Evolutionary conservation across 2,329 filamentous ascomycete genomes (phyloP).

Genomic region (Xylariales sp.): DNA sequence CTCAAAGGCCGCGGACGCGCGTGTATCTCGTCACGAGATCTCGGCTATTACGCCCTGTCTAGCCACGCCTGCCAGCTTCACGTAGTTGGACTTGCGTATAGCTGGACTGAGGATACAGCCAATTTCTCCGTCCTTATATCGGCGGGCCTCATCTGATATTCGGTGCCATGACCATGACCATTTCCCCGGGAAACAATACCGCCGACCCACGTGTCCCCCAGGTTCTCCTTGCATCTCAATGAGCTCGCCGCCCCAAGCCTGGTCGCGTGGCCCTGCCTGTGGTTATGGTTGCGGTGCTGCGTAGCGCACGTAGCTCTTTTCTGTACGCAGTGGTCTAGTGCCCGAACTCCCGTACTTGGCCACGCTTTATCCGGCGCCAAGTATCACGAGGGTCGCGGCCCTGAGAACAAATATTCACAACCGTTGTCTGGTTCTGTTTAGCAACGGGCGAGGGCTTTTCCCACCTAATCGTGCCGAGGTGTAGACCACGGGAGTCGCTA

Average conservation of each 20-base stretch:
- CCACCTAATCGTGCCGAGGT: conserved; percentile 54
- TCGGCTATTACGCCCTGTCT: conserved; percentile 56
- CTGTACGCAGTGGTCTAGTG: conserved; percentile 49
- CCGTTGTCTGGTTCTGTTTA: conserved; percentile 46
- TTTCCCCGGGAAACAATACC: conserved; percentile 27
- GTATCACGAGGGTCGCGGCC: conserved; percentile 62
- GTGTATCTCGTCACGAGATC: conserved; percentile 55
- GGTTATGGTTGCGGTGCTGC: conserved; percentile 30
- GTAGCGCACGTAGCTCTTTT: conserved; percentile 47
- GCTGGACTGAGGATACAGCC: conserved; percentile 66
- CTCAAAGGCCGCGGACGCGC: conserved; percentile 51
- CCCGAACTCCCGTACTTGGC: conserved; percentile 63
- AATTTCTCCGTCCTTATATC: conserved; percentile 70
- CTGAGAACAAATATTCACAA: conserved; percentile 48
- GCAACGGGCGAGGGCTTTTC: conserved; percentile 52
- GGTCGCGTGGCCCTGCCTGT: conserved; percentile 39
- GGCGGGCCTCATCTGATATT: conserved; percentile 64
- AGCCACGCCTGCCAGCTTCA: conserved; percentile 52
- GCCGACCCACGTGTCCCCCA: conserved; percentile 29
- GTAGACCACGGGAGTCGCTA: conserved; percentile 49
- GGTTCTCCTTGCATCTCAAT: conserved; percentile 40
- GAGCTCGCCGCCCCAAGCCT: conserved; percentile 43
- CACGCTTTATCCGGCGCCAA: conserved; percentile 66
- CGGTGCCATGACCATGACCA: conserved; percentile 58
- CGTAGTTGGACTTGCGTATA: conserved; percentile 66